Percentiles rank a stretch among this genome's conserved stretches.
phyloP scores from a whole-genome alignment of 805 yeast genomes.

The Candida easanensis region DNA sequence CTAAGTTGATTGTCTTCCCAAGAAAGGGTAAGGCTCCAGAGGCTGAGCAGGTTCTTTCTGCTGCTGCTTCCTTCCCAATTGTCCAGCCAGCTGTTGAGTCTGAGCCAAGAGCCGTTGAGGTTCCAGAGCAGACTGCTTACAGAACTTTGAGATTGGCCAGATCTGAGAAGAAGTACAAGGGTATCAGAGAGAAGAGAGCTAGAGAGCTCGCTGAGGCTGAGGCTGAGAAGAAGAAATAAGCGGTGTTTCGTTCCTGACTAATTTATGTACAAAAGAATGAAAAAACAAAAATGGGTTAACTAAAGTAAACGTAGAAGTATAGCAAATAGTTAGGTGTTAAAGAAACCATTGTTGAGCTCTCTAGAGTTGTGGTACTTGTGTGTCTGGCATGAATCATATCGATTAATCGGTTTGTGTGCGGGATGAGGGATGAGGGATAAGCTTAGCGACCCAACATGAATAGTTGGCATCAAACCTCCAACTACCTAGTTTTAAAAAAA shows the following conservation, averaged over 20 bases:
- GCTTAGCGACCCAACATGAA: too few relatives aligned
- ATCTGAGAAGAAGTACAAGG: constrained; percentile 89
- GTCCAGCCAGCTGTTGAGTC: constrained; percentile 70
- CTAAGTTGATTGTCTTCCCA: constrained; percentile 95
- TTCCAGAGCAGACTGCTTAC: constrained; percentile 75
- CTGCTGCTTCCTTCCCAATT: constrained; percentile 88
- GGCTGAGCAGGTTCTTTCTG: constrained; percentile 70
- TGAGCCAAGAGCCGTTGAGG: constrained; percentile 82
- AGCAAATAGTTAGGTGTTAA: too few relatives aligned
- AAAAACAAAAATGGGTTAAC: constrained; percentile 9
- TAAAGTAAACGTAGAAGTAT: neutral
- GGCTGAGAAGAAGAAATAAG: constrained; percentile 97
- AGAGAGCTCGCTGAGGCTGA: constrained; percentile 97
- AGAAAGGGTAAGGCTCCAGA: constrained; percentile 83
- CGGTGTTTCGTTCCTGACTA: constrained; percentile 16
- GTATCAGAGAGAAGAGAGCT: constrained; percentile 98
- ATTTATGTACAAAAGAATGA: constrained; percentile 26
- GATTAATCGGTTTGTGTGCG: too few relatives aligned
- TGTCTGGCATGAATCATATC: too few relatives aligned
- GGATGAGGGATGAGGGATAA: too few relatives aligned
- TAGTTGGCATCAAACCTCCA: too few relatives aligned
- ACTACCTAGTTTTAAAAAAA: too few relatives aligned
- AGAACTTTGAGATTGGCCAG: constrained; percentile 94
- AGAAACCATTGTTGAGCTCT: too few relatives aligned
- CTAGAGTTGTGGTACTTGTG: too few relatives aligned